Conservation (phyloP, 2,329 filamentous ascomycete genomes). For the Diplocarpon mali region DNA sequence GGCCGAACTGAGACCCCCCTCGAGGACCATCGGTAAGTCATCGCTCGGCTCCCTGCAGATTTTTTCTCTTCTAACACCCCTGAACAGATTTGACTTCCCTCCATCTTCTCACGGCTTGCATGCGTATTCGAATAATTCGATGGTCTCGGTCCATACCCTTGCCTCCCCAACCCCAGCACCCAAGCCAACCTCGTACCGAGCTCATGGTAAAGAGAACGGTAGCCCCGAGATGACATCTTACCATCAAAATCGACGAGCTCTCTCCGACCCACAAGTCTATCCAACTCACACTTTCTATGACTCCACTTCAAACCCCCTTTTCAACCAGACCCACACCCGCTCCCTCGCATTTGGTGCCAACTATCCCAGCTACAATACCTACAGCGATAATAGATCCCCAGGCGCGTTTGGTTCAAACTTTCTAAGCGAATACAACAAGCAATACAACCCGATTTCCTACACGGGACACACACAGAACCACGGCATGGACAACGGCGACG, state of each 20-base stretch:
- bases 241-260: constrained; percentile 13
- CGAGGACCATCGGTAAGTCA: constrained; percentile 23
- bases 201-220: constrained; percentile 21
- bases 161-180: constrained; percentile 21
- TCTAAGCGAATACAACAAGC: constrained; percentile 12
- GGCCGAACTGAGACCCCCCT: constrained; percentile 25
- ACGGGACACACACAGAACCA: constrained; percentile 5
- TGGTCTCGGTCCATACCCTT: constrained; percentile 6
- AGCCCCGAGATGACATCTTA: constrained; percentile 9
- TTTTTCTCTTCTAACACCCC: constrained; percentile 1
- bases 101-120: constrained; percentile 14
- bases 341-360: constrained; percentile 10
- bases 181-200: constrained; percentile 14
- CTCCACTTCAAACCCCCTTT: constrained; percentile 22
- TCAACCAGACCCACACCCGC: constrained; percentile 15
- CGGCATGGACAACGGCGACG: constrained; percentile 3
- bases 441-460: constrained; percentile 7
- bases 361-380: constrained; percentile 4
- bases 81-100: constrained; percentile 20
- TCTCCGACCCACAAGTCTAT: constrained; percentile 18
- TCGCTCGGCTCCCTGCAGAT: not conserved
- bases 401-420: constrained; percentile 1
- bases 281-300: constrained; percentile 23
- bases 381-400: constrained; percentile 9
- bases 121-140: constrained; percentile 8